Base-by-base conservation (phyloP, 2,329 filamentous ascomycete species). In the Clonostachys sp. region DNA sequence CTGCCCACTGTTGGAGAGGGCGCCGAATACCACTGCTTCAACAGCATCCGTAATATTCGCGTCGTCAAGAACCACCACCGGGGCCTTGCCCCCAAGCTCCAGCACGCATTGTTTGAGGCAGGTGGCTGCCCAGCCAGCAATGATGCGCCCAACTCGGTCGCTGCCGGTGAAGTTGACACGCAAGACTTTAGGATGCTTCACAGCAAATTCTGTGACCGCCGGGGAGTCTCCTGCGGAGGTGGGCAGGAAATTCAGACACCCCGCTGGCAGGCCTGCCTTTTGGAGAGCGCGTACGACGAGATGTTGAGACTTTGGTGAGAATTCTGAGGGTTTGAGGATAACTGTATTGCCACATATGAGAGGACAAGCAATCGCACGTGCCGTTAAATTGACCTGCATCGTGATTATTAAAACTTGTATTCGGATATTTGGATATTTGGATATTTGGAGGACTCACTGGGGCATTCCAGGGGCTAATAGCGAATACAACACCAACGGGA, bases 161-260 rank as follows among this genome's bases (percentile, higher is more conserved):
- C 78, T 83, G 34, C 86, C 86, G 0, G 86, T 89, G 61, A 88
- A 89, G 65, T 84, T 87, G 56, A 88, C 66, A 61, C 87, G 87
- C 60, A 78, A 80, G 39, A 89, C 69, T 1, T 69, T 70, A 0
- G 78, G 75, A 55, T 85, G 73, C 47, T 80, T 75, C 51, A 89
- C 83, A 33, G 87, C 61, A 4, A 75, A 71, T 43, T 75, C 80
- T 1, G 82, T 87, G 18, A 87, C 73, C 14, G 73, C 69, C 0
- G 80, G 71, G 0, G 82, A 84, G 52, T 84, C 77, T 30, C 73
- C 63, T 0, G 77, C 69, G 44, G 72, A 73, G 54, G 83, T 78
- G 52, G 79, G 80, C 35, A 89, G 65, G 42, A 85, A 74, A 57
- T 86, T 87, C 20, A 89, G 58, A 24, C 75, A 79, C 12, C 85